Base-by-base conservation (phyloP, 2,329 filamentous ascomycete species). In the Remersonia thermophila region DNA sequence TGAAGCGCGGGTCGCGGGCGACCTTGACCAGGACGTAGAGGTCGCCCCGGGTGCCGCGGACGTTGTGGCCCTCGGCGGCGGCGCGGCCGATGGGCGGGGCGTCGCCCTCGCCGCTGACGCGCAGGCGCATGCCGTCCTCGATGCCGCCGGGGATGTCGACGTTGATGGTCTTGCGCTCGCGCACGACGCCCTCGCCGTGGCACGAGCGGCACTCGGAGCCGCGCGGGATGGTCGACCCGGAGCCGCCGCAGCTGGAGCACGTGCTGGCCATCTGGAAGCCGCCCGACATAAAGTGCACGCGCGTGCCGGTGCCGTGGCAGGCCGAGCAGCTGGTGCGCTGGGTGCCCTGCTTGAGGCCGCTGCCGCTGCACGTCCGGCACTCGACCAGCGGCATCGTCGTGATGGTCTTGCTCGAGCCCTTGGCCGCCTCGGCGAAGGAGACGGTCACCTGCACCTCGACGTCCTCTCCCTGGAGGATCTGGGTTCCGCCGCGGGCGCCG, bases 221-320 rank as follows among this genome's bases (percentile, higher is more conserved):
- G 48, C 72, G 75, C 2, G 91, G 86, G 25, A 85, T 80, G 2
- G 72, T 69, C 35, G 78, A 65, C 32, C 91, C 91, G 30, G 73
- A 77, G 3, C 91, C 91, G 35, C 77, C 78, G 56, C 91, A 98
- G 26, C 75, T 63, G 14, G 73, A 69, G 58, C 91, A 98, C 1
- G 86, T 93, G 43, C 83, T 84, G 4, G 83, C 84, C 80, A 98
- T 89, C 63, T 96, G 89, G 63, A 98, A 96, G 16, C 86, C 87
- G 36, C 86, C 86, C 49, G 84, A 78, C 72, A 95, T 82, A 53
- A 85, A 80, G 58, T 93, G 85, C 33, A 96, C 79, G 38, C 83
- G 71, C 27, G 82, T 83, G 34, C 91, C 91, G 2, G 85, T 85
- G 12, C 91, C 91, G 42, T 82, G 79, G 56, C 91, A 98, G 36